phyloP scores from a whole-genome alignment of 2,329 filamentous ascomycete genomes.

The Colletotrichum neosansevieriae region DNA sequence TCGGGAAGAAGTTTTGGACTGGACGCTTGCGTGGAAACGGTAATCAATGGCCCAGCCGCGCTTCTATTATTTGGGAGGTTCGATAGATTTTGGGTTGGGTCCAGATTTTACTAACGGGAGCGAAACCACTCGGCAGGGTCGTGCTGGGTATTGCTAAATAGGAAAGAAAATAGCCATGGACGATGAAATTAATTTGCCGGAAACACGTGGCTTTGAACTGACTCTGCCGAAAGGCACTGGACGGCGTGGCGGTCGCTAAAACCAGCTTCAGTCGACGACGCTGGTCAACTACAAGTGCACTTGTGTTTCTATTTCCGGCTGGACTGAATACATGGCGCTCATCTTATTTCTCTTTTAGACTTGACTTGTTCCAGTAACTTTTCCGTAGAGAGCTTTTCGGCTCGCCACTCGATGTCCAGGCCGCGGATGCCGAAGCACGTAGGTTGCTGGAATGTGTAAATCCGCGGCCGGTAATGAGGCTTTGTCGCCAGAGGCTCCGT shows the following conservation, averaged over 20 bases:
- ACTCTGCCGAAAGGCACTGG: conserved; percentile 19
- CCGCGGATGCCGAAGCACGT: background rate
- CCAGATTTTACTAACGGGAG: background rate
- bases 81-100: background rate
- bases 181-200: conserved; percentile 23
- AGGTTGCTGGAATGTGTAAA: background rate
- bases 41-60: background rate
- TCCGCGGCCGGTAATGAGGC: background rate
- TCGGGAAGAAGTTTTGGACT: background rate
- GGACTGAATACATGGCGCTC: conserved; percentile 9
- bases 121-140: background rate
- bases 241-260: conserved; percentile 4
- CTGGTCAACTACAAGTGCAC: conserved; percentile 9
- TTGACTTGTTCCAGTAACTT: background rate
- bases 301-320: conserved; percentile 15
- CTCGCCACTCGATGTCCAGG: background rate
- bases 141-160: background rate
- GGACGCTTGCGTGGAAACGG: conserved; percentile 2
- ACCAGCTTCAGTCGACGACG: background rate
- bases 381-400: background rate
- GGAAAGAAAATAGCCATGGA: background rate
- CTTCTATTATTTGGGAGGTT: background rate
- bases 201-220: conserved; percentile 14
- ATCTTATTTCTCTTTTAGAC: conserved; percentile 4
- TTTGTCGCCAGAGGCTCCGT: background rate